Base-by-base conservation (phyloP, 2,329 filamentous ascomycete genomes). In the Drechslerella stenobrocha region DNA sequence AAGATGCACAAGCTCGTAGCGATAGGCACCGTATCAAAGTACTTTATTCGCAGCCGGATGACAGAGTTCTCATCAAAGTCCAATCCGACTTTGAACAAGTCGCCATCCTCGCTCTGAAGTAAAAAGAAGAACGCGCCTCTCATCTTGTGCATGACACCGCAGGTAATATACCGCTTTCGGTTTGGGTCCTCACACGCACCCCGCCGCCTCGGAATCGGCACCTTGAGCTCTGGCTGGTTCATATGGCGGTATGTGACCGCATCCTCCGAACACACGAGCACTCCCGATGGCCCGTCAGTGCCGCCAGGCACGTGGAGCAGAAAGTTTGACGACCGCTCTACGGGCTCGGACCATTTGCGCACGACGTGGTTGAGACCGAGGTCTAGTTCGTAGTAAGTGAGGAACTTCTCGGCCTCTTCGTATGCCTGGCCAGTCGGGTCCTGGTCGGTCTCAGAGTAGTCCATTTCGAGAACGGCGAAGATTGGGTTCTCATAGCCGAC, bases 311-410 rank as follows among this genome's bases (percentile, higher is more conserved):
- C 91, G 73, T 96, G 92, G 77, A 98, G 96, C 1, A 99, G 82
- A 70, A 95, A 85, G 22, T 89, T 90, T 0, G 93, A 88, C 0
- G 89, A 89, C 51, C 90, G 85, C 75, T 97, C 92, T 3, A 98
- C 93, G 0, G 89, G 84, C 72, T 98, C 93, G 9, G 90, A 88
- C 93, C 93, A 98, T 76, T 91, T 96, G 65, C 92, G 86, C 18
- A 98, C 90, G 34, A 99, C 93, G 75, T 98, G 93, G 73, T 98
- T 98, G 56, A 99, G 79, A 30, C 95, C 95, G 24, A 99, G 82
- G 74, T 99, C 93, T 20, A 98, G 85, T 78, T 97, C 93, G 75
- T 98, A 98, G 78, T 97, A 98, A 0, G 97, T 92, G 24, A 99
- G 80, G 72, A 89, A 85, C 66, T 95, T 97, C 76, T 97, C 91